These are phyloP conservation scores for Colletotrichum shisoi DNA, from an alignment of 2,329 filamentous ascomycete species.

Conservation along the genomic window DNA sequence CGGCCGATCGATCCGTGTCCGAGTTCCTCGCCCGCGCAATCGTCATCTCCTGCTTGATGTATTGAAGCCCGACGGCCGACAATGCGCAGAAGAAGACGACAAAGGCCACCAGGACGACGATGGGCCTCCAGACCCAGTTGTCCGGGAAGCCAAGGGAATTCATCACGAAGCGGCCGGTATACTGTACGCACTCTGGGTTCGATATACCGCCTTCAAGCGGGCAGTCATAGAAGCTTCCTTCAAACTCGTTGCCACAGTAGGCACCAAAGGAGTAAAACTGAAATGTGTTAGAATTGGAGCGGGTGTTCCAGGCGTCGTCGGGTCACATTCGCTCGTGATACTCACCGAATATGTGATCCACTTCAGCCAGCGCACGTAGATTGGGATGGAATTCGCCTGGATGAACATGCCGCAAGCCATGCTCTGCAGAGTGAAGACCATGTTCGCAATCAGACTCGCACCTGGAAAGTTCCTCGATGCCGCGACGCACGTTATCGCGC, in stretches of 20 bases:
- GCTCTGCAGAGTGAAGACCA: slow-evolving; percentile 75
- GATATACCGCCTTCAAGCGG: slow-evolving; percentile 67
- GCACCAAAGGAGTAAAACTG: slow-evolving; percentile 76
- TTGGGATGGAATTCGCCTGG: slow-evolving; percentile 73
- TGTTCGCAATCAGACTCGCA: slow-evolving; percentile 75
- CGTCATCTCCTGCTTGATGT: slow-evolving; percentile 72
- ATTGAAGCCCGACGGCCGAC: slow-evolving; percentile 69
- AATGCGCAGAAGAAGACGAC: slow-evolving; percentile 68
- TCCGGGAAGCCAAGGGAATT: slow-evolving; percentile 71
- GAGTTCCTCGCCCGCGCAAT: slow-evolving; percentile 69
- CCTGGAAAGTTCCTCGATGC: slow-evolving; percentile 72
- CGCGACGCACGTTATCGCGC: slow-evolving; percentile 73
- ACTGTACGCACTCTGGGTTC: slow-evolving; percentile 72
- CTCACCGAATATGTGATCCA: slow-evolving; percentile 68
- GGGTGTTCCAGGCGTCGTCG: too few relatives aligned
- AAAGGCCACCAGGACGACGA: slow-evolving; percentile 69
- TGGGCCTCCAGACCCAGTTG: slow-evolving; percentile 73
- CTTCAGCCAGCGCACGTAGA: slow-evolving; percentile 82
- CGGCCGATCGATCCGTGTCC: slow-evolving; percentile 70
- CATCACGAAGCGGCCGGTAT: slow-evolving; percentile 74
- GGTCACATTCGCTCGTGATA: slow-evolving; percentile 43
- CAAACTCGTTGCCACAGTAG: slow-evolving; percentile 76
- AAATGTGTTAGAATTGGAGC: slow-evolving; percentile 38
- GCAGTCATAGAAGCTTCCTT: slow-evolving; percentile 76
- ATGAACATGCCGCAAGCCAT: slow-evolving; percentile 81